phyloP scores from a whole-genome alignment of 345 rosid genomes.

The Aquilaria sinensis region DNA sequence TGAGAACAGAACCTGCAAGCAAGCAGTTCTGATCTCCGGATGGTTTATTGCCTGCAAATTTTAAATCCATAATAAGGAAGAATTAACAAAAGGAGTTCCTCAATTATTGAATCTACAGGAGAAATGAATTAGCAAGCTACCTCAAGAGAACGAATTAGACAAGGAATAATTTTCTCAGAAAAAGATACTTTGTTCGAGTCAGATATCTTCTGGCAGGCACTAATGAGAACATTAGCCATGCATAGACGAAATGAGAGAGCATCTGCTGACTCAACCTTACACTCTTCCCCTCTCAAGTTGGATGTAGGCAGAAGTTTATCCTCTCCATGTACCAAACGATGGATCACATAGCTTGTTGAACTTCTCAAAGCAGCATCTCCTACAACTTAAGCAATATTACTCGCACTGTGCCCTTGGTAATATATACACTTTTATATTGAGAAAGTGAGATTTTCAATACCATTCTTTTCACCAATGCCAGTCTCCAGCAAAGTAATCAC shows the following conservation, averaged over 20 bases:
- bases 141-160: slow-evolving; percentile 50
- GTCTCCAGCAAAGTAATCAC: slow-evolving; percentile 21
- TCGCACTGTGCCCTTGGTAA: slow-evolving; percentile 12
- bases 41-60: slow-evolving; percentile 35
- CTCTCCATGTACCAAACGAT: slow-evolving; percentile 34
- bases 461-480: slow-evolving; percentile 17
- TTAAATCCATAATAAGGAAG: slow-evolving; percentile 10
- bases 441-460: slow-evolving; percentile 9
- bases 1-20: slow-evolving; percentile 78
- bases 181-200: slow-evolving; percentile 48
- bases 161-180: slow-evolving; percentile 47
- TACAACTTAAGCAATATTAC: slow-evolving; percentile 25
- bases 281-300: slow-evolving; percentile 18
- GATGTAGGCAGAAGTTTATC: slow-evolving; percentile 20
- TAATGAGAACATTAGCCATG: slow-evolving; percentile 89
- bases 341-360: slow-evolving; percentile 38
- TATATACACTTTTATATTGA: slow-evolving; percentile 2
- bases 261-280: slow-evolving; percentile 19
- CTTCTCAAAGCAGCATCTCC: slow-evolving; percentile 26
- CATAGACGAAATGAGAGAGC: slow-evolving; percentile 58
- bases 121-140: slow-evolving; percentile 24
- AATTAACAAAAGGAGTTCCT: neutral
- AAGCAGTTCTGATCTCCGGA: slow-evolving; percentile 63
- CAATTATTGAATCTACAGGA: neutral
- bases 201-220: slow-evolving; percentile 69